These are phyloP conservation scores for Barnettozyma salicaria DNA, from an alignment of 805 yeast species.

Conservation along the genomic window DNA sequence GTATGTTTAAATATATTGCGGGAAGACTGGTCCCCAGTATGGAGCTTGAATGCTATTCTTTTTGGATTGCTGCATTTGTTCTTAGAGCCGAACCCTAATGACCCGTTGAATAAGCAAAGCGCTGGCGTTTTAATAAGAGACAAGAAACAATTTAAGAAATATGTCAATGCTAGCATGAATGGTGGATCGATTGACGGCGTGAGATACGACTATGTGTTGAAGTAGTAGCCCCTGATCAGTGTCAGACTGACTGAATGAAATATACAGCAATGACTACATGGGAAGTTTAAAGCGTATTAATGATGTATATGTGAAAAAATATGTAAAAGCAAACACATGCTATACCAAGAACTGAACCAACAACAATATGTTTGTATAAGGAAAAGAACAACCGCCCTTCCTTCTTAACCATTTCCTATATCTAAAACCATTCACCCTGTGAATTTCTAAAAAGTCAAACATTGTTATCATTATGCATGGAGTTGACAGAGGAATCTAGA, in stretches of 20 bases:
- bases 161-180: conserved; percentile 59
- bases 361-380: too few relatives aligned
- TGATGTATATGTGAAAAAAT: too few relatives aligned
- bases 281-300: too few relatives aligned
- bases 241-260: too few relatives aligned
- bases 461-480: too few relatives aligned
- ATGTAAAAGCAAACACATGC: too few relatives aligned
- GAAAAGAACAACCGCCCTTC: too few relatives aligned
- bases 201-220: conserved; percentile 56
- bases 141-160: conserved; percentile 43
- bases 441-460: not conserved
- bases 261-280: not conserved
- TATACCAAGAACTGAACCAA: too few relatives aligned
- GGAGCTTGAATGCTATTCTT: conserved; percentile 72
- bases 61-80: conserved; percentile 83
- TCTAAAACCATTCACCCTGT: too few relatives aligned
- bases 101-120: conserved; percentile 89
- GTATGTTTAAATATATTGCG: conserved; percentile 86
- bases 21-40: conserved; percentile 95
- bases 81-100: conserved; percentile 85
- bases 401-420: too few relatives aligned
- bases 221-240: too few relatives aligned
- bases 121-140: conserved; percentile 51
- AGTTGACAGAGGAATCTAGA: conserved; percentile 7
- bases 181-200: conserved; percentile 62